Base-by-base conservation (phyloP, 192 early-diverging fungal species). In the Helicostylum pulchrum region DNA sequence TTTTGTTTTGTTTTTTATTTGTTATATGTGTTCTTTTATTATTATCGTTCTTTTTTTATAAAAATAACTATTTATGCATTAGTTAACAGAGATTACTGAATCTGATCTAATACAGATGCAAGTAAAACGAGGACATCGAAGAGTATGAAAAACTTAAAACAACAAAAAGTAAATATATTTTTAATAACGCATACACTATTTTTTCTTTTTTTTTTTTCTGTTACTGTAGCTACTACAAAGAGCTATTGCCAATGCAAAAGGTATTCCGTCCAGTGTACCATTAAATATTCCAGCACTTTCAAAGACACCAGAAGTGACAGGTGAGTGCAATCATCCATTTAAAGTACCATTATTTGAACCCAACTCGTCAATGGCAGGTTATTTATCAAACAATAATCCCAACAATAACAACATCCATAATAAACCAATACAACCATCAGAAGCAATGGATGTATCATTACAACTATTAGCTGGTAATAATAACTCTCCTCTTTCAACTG, bases 41-140 rank as follows among this genome's bases (percentile, higher is more conserved):
- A 39, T 39, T n/a, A n/a, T 6, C 9, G 36, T 39, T 39, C 6
- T 39, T 39, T 39, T 39, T 39, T 39, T 39, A 39, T 39, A 39
- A 9, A 9, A 10, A 9, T 9, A 39, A 9, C 7, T 39, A 4
- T 39, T 39, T 39, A 39, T 39, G 36, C 36, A 39, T 23, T 54
- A 77, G 75, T 55, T 77, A 42, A 44, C 71, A 23, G 76, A 77
- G 42, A 64, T 77, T 3, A 74, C 76, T 14, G 76, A 77, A 62
- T 12, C 49, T 7, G 76, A 77, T 62, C 50, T 77, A 46, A 61
- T 67, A 20, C 67, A 73, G 4, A 70, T 77, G 59, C 43, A 64
- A 31, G 68, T 74, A 10, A 77, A 77, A 61, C 58, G 76, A 45
- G 76, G 76, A n/a, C 76, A 77, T 64, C 67, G 76, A 45, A 61